Conservation (phyloP, 2,329 filamentous ascomycete species). For the Pseudogymnoascus verrucosus region DNA sequence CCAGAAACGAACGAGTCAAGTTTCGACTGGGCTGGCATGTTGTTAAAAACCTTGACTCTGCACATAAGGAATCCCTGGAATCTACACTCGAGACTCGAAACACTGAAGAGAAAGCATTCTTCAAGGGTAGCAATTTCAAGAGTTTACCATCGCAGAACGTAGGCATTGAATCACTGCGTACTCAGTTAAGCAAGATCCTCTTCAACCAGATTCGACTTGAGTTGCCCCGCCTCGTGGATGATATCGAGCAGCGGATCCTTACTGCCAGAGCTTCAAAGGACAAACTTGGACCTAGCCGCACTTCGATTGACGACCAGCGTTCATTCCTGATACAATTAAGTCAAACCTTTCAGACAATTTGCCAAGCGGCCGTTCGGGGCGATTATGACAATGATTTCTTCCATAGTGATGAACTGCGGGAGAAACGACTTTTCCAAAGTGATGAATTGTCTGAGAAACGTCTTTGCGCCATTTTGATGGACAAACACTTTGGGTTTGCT, state of each 20-base stretch:
- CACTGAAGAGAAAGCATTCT: constrained; percentile 18
- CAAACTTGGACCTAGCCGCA: constrained; percentile 11
- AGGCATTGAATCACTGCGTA: constrained; percentile 37
- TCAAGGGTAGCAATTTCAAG: constrained; percentile 24
- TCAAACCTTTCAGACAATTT: constrained; percentile 13
- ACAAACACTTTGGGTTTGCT: constrained; percentile 15
- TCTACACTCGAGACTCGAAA: constrained; percentile 15
- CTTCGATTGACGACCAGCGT: neutral
- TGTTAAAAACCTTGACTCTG: constrained; percentile 35
- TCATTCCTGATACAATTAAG: constrained; percentile 12
- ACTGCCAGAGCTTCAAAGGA: neutral
- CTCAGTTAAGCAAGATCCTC: constrained; percentile 34
- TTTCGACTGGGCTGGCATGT: constrained; percentile 46
- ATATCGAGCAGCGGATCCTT: constrained; percentile 12
- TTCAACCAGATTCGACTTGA: constrained; percentile 15
- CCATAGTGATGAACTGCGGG: neutral
- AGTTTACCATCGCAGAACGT: constrained; percentile 16
- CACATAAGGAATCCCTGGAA: constrained; percentile 9
- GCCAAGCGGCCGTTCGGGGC: constrained; percentile 15
- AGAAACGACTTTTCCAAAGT: constrained; percentile 13
- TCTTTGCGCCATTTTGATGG: constrained; percentile 15
- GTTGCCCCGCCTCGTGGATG: constrained; percentile 15
- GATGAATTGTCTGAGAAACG: constrained; percentile 11
- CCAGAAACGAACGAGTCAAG: constrained; percentile 36
- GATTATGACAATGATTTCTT: constrained; percentile 18